Evolutionary conservation across 2,329 filamentous ascomycete species (phyloP).

Genomic region (Microsporum audouinii): DNA sequence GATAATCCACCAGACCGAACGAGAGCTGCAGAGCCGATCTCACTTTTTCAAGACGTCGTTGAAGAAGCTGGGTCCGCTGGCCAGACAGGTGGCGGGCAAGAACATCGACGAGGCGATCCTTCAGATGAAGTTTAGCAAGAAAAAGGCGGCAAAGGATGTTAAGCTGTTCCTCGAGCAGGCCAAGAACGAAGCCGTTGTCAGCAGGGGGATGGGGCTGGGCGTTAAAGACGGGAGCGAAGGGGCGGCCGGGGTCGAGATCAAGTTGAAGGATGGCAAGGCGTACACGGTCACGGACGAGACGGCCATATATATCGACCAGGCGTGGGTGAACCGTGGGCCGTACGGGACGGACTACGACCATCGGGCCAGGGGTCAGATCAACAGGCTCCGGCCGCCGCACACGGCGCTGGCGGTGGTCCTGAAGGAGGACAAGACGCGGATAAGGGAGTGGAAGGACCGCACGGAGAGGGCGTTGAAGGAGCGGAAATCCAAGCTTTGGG

Average conservation of each 20-base stretch:
- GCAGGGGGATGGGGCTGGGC: constrained; percentile 69
- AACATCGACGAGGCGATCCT: constrained; percentile 83
- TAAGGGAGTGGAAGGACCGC: constrained; percentile 67
- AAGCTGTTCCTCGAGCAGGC: constrained; percentile 68
- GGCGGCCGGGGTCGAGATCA: constrained; percentile 8
- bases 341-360: constrained; percentile 53
- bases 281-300: constrained; percentile 61
- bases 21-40: constrained; percentile 50
- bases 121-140: constrained; percentile 93
- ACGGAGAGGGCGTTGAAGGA: constrained; percentile 66
- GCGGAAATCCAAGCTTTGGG: constrained; percentile 67
- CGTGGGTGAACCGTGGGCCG: constrained; percentile 75
- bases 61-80: constrained; percentile 82
- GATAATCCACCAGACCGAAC: constrained; percentile 55
- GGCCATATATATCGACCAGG: constrained; percentile 81
- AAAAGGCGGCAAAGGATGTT: constrained; percentile 77
- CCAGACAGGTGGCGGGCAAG: constrained; percentile 84
- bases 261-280: constrained; percentile 58
- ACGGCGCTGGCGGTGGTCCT: constrained; percentile 69
- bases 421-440: constrained; percentile 86
- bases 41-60: constrained; percentile 68
- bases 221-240: constrained; percentile 9
- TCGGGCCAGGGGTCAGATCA: constrained; percentile 62
- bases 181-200: constrained; percentile 66
- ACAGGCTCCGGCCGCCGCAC: constrained; percentile 57